Evolutionary conservation across 495 filamentous ascomycete genomes (phyloP), one percentile per base, ranked within the genome.

Genomic region (Aspergillus mulundensis): DNA sequence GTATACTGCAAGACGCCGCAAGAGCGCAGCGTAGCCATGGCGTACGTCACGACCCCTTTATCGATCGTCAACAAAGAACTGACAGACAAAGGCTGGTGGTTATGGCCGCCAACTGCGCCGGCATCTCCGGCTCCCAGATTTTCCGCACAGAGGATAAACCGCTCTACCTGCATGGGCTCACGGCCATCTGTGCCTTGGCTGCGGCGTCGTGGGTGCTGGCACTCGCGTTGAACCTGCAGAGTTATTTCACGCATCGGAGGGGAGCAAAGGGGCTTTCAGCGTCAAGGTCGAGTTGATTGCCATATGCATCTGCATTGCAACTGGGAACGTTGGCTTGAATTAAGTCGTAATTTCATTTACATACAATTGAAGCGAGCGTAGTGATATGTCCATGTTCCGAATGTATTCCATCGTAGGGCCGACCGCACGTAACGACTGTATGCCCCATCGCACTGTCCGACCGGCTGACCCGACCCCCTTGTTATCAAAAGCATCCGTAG

Each of bases 21-120:
- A 43, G 74, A 77, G 54, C 72, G 78, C 49, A 77, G 77, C 21
- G 61, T 81, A 6, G 71, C 76, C 42, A 81, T 81, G 76, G 76
- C 79, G 75, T 81, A 69, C 59, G 77, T 71, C 15, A 2, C 32
- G 12, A 4, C 32, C 25, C 25, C n/a, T n/a, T n/a, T n/a, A n/a
- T n/a, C n/a, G n/a, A n/a, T n/a, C n/a, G n/a, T n/a, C n/a, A n/a
- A n/a, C n/a, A n/a, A n/a, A n/a, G n/a, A n/a, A n/a, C 47, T 69
- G 25, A 65, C 32, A 49, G 41, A 21, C 5, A 25, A 21, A 77
- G 73, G 12, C 66, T 81, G 45, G 69, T 82, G 40, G 73, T 84
- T 39, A 82, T 82, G 78, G 72, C 76, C 10, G 82, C 81, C 11
- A 81, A 81, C 53, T 66, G 71, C 42, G 66, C 75, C 3, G 79